Conservation (phyloP, 169 alveolate genomes). For the Plasmodium ovale region DNA sequence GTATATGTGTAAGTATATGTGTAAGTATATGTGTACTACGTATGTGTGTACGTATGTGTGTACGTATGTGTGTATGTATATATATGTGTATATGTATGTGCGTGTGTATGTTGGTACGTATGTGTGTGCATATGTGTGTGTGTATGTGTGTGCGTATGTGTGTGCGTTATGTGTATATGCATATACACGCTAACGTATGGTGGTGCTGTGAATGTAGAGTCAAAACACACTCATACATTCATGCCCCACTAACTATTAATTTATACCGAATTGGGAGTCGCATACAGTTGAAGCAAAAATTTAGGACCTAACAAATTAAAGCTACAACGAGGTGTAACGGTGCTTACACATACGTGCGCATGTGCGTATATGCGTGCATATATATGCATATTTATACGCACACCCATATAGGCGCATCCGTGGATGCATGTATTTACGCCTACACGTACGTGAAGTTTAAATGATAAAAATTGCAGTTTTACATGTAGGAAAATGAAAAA, state of each 20-base stretch:
- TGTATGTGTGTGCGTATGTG: neutral
- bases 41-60: neutral
- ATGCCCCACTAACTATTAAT: neutral
- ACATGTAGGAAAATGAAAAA: constrained; percentile 17
- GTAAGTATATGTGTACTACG: too few relatives aligned
- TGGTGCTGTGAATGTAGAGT: neutral
- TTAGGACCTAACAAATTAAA: neutral
- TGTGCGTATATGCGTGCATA: neutral
- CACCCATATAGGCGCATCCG: too few relatives aligned
- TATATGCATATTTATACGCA: neutral
- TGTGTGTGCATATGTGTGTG: neutral
- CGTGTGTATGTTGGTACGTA: neutral
- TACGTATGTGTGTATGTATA: neutral
- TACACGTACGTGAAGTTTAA: constrained; percentile 17
- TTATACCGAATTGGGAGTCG: neutral
- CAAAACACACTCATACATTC: neutral
- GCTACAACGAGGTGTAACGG: neutral
- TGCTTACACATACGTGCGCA: neutral
- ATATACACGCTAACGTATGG: neutral
- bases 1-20: neutral
- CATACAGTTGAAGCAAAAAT: neutral
- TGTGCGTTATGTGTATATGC: neutral
- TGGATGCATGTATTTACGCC: too few relatives aligned
- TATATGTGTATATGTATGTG: neutral
- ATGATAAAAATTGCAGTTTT: constrained; percentile 39